Base-by-base conservation (phyloP, 805 yeast species). In the Naumovozyma dairenensis region DNA sequence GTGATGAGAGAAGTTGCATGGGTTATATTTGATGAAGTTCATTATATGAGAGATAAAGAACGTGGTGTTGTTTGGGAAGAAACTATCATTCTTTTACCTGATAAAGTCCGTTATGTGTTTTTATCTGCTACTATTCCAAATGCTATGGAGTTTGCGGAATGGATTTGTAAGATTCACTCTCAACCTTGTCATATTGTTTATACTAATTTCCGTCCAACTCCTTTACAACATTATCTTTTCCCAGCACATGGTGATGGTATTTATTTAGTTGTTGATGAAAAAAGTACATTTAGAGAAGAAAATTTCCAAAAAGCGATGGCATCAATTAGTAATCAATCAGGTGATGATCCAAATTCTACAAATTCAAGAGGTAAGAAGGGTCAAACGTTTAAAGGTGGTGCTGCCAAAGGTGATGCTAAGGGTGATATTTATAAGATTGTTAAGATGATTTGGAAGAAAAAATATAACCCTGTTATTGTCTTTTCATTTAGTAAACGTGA, bases 21-120 rank as follows among this genome's bases (percentile, higher is more conserved):
- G 95, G 98, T 92, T 32, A 77, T 92, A 25, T 92, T 92, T 45
- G 99, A 92, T 60, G 99, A 92, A 58, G 96, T 92, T 29, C 99
- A 92, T 63, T 92, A 92, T 61, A 92, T 92, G 93, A 78, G 96
- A 63, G 99, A 92, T 58, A 80, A 85, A 48, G 92, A 86, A 46
- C 77, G 99, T 63, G 99, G 99, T 58, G 99, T 92, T 34, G 98
- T 92, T 22, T 92, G 99, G 99, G 99, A 92, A 63, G 99, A 92
- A 60, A 89, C 97, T 12, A 89, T 92, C 44, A 92, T 92, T 38
- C 65, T 92, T 54, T 67, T 92, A 28, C 99, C 99, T 4, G 96
- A 93, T 49, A 87, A 87, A 66, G 96, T 92, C 13, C 89, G 82
- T 45, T 85, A 87, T 51, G 96, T 89, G 3, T 83, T 89, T 50